Evolutionary conservation across 352 stramenopile genomes (phyloP).

Genomic region (Globisporangium radiosum): DNA sequence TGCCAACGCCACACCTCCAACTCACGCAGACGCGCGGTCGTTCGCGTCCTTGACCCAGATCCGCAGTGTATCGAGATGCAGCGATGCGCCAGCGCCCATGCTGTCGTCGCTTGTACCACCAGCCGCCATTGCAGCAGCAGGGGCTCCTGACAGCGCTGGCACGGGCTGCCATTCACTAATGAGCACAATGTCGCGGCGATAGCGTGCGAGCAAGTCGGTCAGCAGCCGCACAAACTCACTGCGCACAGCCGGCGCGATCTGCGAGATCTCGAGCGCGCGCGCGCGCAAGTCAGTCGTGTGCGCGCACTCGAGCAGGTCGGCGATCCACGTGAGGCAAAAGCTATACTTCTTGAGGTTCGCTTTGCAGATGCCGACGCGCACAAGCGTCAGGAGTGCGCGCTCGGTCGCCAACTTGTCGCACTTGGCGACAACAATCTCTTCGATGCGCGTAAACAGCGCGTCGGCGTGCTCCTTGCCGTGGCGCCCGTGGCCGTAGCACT

Average conservation of each 20-base stretch:
- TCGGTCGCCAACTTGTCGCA: slow-evolving; percentile 43
- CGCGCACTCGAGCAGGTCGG: slow-evolving; percentile 56
- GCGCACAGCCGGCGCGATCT: slow-evolving; percentile 58
- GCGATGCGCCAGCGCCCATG: slow-evolving; percentile 10
- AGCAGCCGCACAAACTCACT: slow-evolving; percentile 62
- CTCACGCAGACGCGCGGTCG: neutral
- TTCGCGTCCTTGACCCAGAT: slow-evolving; percentile 63
- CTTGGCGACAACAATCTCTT: slow-evolving; percentile 57
- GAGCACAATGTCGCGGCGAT: slow-evolving; percentile 62
- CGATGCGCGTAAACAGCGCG: slow-evolving; percentile 53
- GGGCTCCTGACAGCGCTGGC: slow-evolving; percentile 11
- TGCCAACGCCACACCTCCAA: too few relatives aligned
- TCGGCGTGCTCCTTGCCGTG: slow-evolving; percentile 67
- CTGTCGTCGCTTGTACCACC: slow-evolving; percentile 8
- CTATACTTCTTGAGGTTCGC: slow-evolving; percentile 78
- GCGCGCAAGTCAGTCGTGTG: slow-evolving; percentile 58
- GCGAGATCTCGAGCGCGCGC: slow-evolving; percentile 60
- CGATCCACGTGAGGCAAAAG: slow-evolving; percentile 79
- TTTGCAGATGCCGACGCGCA: slow-evolving; percentile 73
- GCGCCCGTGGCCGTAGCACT: slow-evolving; percentile 66
- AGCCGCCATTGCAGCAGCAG: slow-evolving; percentile 8
- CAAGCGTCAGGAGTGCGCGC: slow-evolving; percentile 45
- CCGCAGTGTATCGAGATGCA: slow-evolving; percentile 53
- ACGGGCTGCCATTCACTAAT: slow-evolving; percentile 63
- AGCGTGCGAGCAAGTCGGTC: slow-evolving; percentile 43